Conservation (phyloP, 495 filamentous ascomycete species). For the Hypoxylon trugodes region DNA sequence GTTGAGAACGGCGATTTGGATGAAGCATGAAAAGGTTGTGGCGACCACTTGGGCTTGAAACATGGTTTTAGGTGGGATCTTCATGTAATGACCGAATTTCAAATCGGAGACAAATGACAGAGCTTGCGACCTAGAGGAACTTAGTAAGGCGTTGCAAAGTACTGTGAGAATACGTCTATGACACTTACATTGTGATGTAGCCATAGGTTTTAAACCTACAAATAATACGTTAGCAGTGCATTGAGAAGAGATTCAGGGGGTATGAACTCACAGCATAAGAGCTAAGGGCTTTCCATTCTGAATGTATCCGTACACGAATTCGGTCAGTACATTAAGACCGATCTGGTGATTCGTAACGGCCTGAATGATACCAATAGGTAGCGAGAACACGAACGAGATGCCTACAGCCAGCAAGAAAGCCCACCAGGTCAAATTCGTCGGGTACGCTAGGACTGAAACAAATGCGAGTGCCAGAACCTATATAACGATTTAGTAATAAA, state of each 20-base stretch:
- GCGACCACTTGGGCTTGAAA: conserved; percentile 74
- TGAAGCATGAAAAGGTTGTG: conserved; percentile 70
- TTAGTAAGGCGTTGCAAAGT: conserved; percentile 3
- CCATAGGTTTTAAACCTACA: conserved; percentile 75
- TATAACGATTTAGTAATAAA: conserved; percentile 34
- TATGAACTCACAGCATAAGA: conserved; percentile 64
- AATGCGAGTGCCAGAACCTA: conserved; percentile 69
- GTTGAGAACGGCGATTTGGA: conserved; percentile 71
- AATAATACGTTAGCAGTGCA: background rate
- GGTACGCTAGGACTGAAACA: conserved; percentile 69
- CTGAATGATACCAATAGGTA: conserved; percentile 68
- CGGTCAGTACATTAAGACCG: conserved; percentile 73
- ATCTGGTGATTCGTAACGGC: conserved; percentile 75
- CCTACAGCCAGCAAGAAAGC: conserved; percentile 71
- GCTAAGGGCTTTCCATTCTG: conserved; percentile 71
- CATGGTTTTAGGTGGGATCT: conserved; percentile 71
- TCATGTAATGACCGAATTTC: conserved; percentile 75
- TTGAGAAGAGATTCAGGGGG: background rate
- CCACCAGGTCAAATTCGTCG: conserved; percentile 73
- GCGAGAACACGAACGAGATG: conserved; percentile 62
- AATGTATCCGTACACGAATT: conserved; percentile 77
- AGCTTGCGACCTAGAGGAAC: conserved; percentile 52
- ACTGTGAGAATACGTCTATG: background rate
- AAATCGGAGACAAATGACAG: conserved; percentile 64
- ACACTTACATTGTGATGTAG: conserved; percentile 69